Base-by-base conservation (phyloP, 2,329 filamentous ascomycete species). In the Aphanoascus verrucosus region DNA sequence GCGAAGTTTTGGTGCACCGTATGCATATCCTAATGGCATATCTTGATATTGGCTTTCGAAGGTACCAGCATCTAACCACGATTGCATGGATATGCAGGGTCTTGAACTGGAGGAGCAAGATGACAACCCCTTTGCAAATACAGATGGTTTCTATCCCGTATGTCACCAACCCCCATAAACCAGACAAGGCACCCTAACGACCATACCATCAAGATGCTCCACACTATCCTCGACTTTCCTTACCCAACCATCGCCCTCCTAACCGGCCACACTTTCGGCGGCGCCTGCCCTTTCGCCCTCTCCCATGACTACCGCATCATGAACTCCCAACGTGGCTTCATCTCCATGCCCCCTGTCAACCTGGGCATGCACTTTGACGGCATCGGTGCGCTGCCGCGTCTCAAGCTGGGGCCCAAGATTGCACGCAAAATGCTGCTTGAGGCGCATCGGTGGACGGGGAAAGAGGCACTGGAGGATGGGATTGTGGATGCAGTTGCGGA, bases 111-210 rank as follows among this genome's bases (percentile, higher is more conserved):
- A 75, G 44, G 73, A 76, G 58, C 59, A 63, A 9, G 72, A 74
- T 46, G 70, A 67, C 14, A 76, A 75, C 58, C 74, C 76, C 23
- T 76, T 74, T 52, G 80, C 74, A 66, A 81, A 84, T 38, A 72
- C 72, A 14, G 80, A 76, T 59, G 73, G 71, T 23, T 84, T 82
- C 53, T 77, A 75, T 9, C 80, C 81, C 50, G 79, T 80, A 17
- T 72, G 73, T 48, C 34, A 2, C 44, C 2, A 7, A 23, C 4
- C 37, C 19, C 6, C 5, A 35, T 17, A 7, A 42, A 7, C 19
- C 34, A 23, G 14, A 52, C 28, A 11, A 32, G 20, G 23, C 20
- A 19, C 31, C 19, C 28, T 35, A 42, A 7, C 68, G 28, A 77
- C 64, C 14, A 68, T 32, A 4, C 3, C 17, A n/a, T 31, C 35